These are phyloP conservation scores for Luffa aegyptiaca DNA, from an alignment of 306 rosid species.

Conservation along the genomic window DNA sequence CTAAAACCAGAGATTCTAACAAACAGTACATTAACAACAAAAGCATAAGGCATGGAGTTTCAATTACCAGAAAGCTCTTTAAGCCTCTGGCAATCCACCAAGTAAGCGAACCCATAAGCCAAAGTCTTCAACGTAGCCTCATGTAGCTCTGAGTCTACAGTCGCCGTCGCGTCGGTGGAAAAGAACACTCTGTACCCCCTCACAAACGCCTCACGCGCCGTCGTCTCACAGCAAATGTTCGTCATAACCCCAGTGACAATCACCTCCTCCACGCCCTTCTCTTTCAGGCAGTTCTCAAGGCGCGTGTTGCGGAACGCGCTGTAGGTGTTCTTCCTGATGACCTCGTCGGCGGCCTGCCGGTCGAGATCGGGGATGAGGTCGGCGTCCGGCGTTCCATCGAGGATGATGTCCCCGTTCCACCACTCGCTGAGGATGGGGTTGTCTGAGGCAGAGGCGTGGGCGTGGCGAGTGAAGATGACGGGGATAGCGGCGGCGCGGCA, in stretches of 20 bases:
- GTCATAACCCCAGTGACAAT: conserved; percentile 67
- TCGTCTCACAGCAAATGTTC: conserved; percentile 69
- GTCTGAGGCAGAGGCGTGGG: conserved; percentile 37
- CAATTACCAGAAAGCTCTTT: conserved; percentile 6
- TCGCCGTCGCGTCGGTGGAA: conserved; percentile 58
- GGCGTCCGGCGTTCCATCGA: conserved; percentile 43
- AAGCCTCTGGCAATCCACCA: conserved; percentile 41
- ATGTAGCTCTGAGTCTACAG: conserved; percentile 40
- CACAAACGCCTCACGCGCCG: conserved; percentile 59
- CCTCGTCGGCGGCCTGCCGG: conserved; percentile 15
- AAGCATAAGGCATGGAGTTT: background rate
- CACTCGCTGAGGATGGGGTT: conserved; percentile 51
- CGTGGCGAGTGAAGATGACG: conserved; percentile 65
- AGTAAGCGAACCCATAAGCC: conserved; percentile 66
- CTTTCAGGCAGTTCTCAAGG: conserved; percentile 37
- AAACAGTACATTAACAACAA: background rate
- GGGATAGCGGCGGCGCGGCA: conserved; percentile 57
- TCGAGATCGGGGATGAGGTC: conserved; percentile 36
- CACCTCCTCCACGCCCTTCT: conserved; percentile 54
- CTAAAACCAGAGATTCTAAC: background rate
- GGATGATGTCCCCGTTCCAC: conserved; percentile 49
- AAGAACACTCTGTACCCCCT: conserved; percentile 65
- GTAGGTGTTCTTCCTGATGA: conserved; percentile 48
- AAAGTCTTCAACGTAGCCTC: conserved; percentile 60
- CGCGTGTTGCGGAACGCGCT: conserved; percentile 33